Base-by-base conservation (phyloP, 768 basidiomycete species). In the Dictyophora rubrovolvata region DNA sequence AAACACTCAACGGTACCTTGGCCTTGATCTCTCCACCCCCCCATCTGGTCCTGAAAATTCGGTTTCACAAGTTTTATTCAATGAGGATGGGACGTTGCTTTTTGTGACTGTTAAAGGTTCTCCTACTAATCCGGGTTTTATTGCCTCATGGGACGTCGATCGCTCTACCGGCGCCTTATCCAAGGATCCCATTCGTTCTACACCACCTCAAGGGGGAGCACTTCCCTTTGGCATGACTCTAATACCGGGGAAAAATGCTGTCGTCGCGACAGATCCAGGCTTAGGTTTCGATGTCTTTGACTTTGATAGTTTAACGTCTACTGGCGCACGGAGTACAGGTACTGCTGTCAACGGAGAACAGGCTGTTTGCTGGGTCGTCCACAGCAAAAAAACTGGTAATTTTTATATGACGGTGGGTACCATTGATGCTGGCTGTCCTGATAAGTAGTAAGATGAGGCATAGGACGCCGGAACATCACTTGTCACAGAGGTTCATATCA, bases 11-110 rank as follows among this genome's bases (percentile, higher is more conserved):
- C 75, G 79, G 48, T 67, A 74, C 17, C 69, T 79, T 33, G 67
- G 67, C 34, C 67, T 80, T 57, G 77, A 78, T 65, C 79, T 80
- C 65, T 79, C 79, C 9, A 78, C 78, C 16, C 78, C 77, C 47
- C 73, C 79, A 0, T 77, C 67, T 17, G 79, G 79, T 8, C 79
- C 79, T 16, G 70, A 75, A 1, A 75, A 75, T 48, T 72, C 71
- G 18, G 69, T 72, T 53, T 74, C 73, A 65, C 75, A 80, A 59
- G 63, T 80, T 60, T 62, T 79, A 42, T 80, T 80, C 70, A 71
- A 67, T 20, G 75, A 76, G 63, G 77, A 79, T 59, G 71, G 70
- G 54, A 71, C 63, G 23, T 68, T 75, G 60, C 70, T 80, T 37
- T 65, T 80, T 48, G 79, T 74, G 12, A 74, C 79, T 18, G 73